These are phyloP conservation scores for Malassezia arunalokei DNA, from an alignment of 1,284 basidiomycete genomes.

Conservation along the genomic window DNA sequence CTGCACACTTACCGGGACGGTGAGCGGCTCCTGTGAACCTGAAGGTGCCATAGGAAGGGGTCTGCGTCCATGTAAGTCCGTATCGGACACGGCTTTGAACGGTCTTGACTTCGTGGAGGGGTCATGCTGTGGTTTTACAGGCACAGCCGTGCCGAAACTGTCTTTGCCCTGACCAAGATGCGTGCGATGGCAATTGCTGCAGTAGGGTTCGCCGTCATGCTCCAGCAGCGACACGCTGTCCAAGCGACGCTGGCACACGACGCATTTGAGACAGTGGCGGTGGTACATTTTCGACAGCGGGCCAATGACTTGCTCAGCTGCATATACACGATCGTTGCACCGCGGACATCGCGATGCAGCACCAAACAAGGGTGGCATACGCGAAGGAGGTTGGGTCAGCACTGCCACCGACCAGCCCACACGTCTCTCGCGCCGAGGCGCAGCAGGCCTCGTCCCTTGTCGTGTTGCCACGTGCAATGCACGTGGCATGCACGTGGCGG, in stretches of 20 bases:
- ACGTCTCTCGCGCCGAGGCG: background rate
- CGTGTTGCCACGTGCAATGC: too few species aligned
- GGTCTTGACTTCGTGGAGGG: background rate
- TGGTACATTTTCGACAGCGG: conserved; percentile 40
- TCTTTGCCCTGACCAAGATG: conserved; percentile 43
- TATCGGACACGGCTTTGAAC: background rate
- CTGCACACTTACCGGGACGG: background rate
- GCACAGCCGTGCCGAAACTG: conserved; percentile 39
- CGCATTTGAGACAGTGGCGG: conserved; percentile 41
- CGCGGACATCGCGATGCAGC: conserved; percentile 41
- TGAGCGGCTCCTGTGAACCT: background rate
- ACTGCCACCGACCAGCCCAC: background rate
- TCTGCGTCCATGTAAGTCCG: background rate
- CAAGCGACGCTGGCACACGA: conserved; percentile 39
- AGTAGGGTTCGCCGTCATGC: conserved; percentile 42
- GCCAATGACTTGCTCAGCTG: conserved; percentile 43
- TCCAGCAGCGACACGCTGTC: conserved; percentile 42
- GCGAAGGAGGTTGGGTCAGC: background rate
- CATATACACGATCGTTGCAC: conserved; percentile 39
- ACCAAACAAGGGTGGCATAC: conserved; percentile 26
- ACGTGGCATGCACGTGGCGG: too few species aligned
- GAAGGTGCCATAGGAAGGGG: conserved; percentile 3
- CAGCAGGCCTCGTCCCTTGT: too few species aligned
- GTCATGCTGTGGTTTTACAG: conserved; percentile 14
- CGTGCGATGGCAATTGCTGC: conserved; percentile 42